Conservation (phyloP, 352 stramenopile genomes). For the Blastocystis sp. region DNA sequence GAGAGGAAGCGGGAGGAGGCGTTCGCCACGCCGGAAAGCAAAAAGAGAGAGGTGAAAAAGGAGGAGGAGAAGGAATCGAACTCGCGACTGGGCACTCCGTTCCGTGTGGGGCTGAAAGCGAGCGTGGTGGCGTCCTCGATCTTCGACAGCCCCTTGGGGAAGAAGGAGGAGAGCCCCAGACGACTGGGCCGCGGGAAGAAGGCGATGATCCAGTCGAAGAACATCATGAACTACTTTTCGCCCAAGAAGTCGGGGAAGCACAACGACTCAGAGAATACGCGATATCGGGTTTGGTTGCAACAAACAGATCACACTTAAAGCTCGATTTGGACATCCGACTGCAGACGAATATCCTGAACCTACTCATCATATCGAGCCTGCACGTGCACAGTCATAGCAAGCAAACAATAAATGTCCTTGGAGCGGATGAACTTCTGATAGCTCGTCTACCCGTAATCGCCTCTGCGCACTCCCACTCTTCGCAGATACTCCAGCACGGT, state of each 20-base stretch:
- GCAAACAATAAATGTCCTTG: background rate
- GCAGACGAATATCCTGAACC: background rate
- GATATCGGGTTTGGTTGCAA: conserved; percentile 14
- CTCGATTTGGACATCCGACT: conserved; percentile 6
- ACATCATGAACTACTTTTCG: conserved; percentile 51
- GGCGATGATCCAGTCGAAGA: conserved; percentile 7
- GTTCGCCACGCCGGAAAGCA: conserved; percentile 16
- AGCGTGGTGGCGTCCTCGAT: conserved; percentile 32
- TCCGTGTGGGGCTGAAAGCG: conserved; percentile 35
- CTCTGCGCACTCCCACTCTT: background rate
- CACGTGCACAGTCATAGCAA: conserved; percentile 37
- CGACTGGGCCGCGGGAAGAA: background rate
- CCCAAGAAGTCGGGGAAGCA: background rate
- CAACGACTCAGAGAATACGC: background rate
- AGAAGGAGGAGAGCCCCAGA: conserved; percentile 37
- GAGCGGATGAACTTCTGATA: conserved; percentile 66
- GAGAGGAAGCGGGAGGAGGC: background rate
- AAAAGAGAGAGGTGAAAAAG: background rate
- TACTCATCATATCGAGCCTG: background rate
- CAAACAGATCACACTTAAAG: background rate
- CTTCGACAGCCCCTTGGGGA: background rate
- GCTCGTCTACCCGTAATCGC: conserved; percentile 20
- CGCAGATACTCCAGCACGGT: conserved; percentile 19
- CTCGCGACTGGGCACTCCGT: conserved; percentile 5
- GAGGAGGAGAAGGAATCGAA: background rate